phyloP scores from a whole-genome alignment of 768 basidiomycete species.

The Dictyophora rubrovolvata region DNA sequence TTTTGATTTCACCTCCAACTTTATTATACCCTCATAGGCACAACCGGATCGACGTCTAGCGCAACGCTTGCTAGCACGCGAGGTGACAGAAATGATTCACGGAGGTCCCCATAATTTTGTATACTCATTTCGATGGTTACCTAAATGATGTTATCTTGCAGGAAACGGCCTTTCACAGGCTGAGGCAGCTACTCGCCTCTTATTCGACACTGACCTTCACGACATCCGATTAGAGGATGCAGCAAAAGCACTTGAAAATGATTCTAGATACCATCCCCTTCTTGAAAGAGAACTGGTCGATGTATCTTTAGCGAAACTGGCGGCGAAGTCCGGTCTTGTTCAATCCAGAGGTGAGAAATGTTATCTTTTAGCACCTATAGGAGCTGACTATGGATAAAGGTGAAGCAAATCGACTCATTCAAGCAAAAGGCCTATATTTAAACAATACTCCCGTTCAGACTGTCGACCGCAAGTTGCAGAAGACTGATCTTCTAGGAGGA shows the following conservation, averaged over 20 bases:
- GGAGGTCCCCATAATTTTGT: slow-evolving; percentile 31
- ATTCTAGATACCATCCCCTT: slow-evolving; percentile 53
- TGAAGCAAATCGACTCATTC: slow-evolving; percentile 51
- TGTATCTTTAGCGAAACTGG: slow-evolving; percentile 50
- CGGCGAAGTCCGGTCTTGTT: slow-evolving; percentile 44
- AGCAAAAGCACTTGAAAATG: slow-evolving; percentile 47
- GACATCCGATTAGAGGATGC: slow-evolving; percentile 46
- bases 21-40: slow-evolving; percentile 16
- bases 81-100: slow-evolving; percentile 52
- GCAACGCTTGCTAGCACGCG: slow-evolving; percentile 42
- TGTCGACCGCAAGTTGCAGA: slow-evolving; percentile 35
- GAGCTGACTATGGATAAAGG: slow-evolving; percentile 28
- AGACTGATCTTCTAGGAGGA: slow-evolving; percentile 45
- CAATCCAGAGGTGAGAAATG: slow-evolving; percentile 50
- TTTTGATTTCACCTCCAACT: neutral
- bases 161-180: slow-evolving; percentile 33
- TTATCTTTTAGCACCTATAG: neutral
- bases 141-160: slow-evolving; percentile 13
- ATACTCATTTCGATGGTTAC: neutral
- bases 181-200: slow-evolving; percentile 32
- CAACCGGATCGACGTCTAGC: slow-evolving; percentile 33
- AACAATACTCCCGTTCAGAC: slow-evolving; percentile 49
- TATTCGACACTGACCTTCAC: slow-evolving; percentile 31
- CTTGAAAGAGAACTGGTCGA: slow-evolving; percentile 41
- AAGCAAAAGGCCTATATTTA: slow-evolving; percentile 59